phyloP scores from a whole-genome alignment of 441 rosid genomes.

The Monsonia emarginata region DNA sequence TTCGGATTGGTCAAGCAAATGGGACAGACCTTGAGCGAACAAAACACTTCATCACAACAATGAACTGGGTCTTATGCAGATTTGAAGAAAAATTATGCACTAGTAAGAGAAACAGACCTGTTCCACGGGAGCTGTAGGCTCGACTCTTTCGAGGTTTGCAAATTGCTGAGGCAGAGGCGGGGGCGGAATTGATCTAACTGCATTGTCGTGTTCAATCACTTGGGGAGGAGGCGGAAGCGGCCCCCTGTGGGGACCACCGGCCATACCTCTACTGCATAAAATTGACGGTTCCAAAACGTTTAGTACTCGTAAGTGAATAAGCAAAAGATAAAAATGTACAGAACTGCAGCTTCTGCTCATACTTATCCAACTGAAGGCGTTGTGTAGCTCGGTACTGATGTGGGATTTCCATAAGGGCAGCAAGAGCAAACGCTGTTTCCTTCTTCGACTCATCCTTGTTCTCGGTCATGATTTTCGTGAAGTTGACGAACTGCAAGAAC shows the following conservation, averaged over 20 bases:
- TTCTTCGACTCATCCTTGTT: slow-evolving; percentile 48
- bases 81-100: slow-evolving; percentile 1
- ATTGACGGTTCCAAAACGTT: slow-evolving; percentile 8
- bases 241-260: slow-evolving; percentile 22
- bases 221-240: slow-evolving; percentile 68
- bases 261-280: slow-evolving; percentile 32
- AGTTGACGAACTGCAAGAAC: slow-evolving; percentile 65
- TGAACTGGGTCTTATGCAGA: too few relatives aligned
- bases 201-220: slow-evolving; percentile 54
- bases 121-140: slow-evolving; percentile 28
- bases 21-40: slow-evolving; percentile 62
- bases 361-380: slow-evolving; percentile 34
- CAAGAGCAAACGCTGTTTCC: slow-evolving; percentile 83
- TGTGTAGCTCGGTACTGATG: slow-evolving; percentile 70
- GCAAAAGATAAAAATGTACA: slow-evolving; percentile 11
- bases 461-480: slow-evolving; percentile 68
- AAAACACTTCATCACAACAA: neutral
- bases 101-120: slow-evolving; percentile 24
- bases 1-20: slow-evolving; percentile 81
- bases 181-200: slow-evolving; percentile 28
- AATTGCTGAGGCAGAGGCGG: slow-evolving; percentile 10
- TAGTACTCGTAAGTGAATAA: slow-evolving; percentile 5
- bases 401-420: slow-evolving; percentile 93
- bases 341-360: slow-evolving; percentile 14
- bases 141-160: slow-evolving; percentile 26